Conservation (phyloP, 768 basidiomycete species). For the Lactarius hengduanensis region DNA sequence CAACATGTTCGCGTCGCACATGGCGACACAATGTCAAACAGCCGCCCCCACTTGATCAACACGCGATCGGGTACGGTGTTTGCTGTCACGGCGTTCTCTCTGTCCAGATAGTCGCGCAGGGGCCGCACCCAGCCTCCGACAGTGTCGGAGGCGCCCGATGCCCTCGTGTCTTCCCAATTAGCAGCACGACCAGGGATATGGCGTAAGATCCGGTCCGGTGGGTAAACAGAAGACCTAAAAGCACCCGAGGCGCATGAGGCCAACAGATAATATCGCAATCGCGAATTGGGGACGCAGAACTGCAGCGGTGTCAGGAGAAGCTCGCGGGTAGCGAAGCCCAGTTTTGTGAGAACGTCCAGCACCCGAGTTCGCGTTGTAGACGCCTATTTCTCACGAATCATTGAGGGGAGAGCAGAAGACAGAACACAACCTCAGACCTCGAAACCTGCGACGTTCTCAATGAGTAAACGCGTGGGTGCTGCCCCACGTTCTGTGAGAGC, state of each 20-base stretch:
- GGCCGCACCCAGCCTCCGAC: conserved; percentile 13
- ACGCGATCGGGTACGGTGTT: conserved; percentile 57
- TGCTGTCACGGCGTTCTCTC: conserved; percentile 16
- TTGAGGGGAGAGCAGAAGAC: not conserved
- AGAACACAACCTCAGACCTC: conserved; percentile 47
- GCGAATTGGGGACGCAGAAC: conserved; percentile 80
- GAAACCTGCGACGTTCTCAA: conserved; percentile 84
- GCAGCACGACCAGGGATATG: conserved; percentile 51
- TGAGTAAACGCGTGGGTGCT: conserved; percentile 59
- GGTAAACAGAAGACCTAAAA: conserved; percentile 36
- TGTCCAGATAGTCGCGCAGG: conserved; percentile 47
- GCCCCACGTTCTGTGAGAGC: conserved; percentile 44
- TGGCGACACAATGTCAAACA: conserved; percentile 78
- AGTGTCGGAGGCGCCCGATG: conserved; percentile 16
- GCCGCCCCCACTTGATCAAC: conserved; percentile 68
- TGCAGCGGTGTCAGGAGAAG: conserved; percentile 73
- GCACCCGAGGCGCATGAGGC: conserved; percentile 50
- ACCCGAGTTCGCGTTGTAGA: conserved; percentile 62
- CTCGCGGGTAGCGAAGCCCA: conserved; percentile 60
- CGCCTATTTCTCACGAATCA: conserved; percentile 40
- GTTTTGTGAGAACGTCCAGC: conserved; percentile 47
- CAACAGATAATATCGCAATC: conserved; percentile 75
- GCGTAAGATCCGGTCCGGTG: conserved; percentile 40
- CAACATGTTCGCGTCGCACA: conserved; percentile 66
- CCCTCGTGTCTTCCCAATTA: conserved; percentile 45